These are phyloP conservation scores for Fusarium heterosporum DNA, from an alignment of 2,329 filamentous ascomycete species.

Conservation along the genomic window DNA sequence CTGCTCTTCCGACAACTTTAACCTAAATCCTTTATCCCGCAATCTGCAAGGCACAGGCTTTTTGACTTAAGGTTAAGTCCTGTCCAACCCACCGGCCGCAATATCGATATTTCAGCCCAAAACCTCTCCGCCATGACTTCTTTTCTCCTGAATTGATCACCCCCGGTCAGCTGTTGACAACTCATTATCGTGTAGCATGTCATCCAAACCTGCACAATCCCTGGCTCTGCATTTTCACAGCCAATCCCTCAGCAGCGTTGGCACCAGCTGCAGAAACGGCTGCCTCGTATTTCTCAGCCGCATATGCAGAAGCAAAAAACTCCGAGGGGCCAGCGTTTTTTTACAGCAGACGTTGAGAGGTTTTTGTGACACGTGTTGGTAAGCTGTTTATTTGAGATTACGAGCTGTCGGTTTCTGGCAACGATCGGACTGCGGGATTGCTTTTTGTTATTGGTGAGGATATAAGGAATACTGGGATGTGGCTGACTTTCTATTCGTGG, in stretches of 20 bases:
- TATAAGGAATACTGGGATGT: not conserved
- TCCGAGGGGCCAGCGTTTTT: constrained; percentile 1
- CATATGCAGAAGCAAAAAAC: not conserved
- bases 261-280: not conserved
- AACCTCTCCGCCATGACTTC: not conserved
- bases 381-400: constrained; percentile 11
- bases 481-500: constrained; percentile 4
- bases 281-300: constrained; percentile 11
- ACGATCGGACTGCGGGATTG: not conserved
- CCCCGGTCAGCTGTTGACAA: not conserved
- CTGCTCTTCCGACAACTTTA: not conserved
- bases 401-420: not conserved
- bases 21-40: not conserved
- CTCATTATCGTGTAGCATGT: constrained; percentile 14
- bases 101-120: not conserved
- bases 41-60: constrained; percentile 11
- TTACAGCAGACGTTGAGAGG: not conserved
- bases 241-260: not conserved
- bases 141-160: not conserved
- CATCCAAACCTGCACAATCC: not conserved
- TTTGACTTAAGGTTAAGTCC: not conserved
- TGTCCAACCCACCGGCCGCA: not conserved
- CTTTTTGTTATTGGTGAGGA: not conserved
- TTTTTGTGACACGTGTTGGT: constrained; percentile 13
- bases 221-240: not conserved